Evolutionary conservation across 768 basidiomycete species (phyloP), one percentile per base, ranked within the genome.

Genomic region (Cubamyces lactineus): DNA sequence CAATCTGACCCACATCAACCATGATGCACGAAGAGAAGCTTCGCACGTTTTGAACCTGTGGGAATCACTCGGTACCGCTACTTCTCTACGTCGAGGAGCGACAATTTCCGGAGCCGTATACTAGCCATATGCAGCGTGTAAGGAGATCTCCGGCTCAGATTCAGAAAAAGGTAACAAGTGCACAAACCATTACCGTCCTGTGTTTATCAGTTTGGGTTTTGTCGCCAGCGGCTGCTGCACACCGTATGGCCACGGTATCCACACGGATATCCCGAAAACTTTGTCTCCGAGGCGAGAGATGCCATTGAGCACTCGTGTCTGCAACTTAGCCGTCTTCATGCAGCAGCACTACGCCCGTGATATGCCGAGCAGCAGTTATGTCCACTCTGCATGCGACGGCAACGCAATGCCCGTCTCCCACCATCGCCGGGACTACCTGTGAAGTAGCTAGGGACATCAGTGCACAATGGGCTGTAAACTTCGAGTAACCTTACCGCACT

Each of bases 101-200:
- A 46, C 45, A 46, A 23, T 21, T 23, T 13, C 45, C 45, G 45
- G 15, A 12, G 11, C 45, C 23, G 19, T 21, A 46, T 46, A 4
- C 19, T 6, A 12, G 11, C 45, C 23, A 8, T 21, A 46, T 46
- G 12, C 19, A 21, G 45, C 45, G 24, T 19, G 45, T 7, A 3
- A 43, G 45, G 45, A 46, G 45, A 58, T 58, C 39, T 39, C 57
- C 57, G 57, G 17, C 23, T 11, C 5, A 30, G 57, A 50, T 58
- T 50, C 5, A 15, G 24, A 42, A 50, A 17, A 41, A 13, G 24
- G 34, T 9, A 23, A 41, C n/a, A n/a, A n/a, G n/a, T n/a, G n/a
- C n/a, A n/a, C n/a, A n/a, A n/a, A n/a, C n/a, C n/a, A n/a, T n/a
- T n/a, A n/a, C 28, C 3, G 28, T 28, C 28, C 28, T 28, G 28